Evolutionary conservation across 495 filamentous ascomycete species (phyloP).

Genomic region (Venustampulla echinocandica): DNA sequence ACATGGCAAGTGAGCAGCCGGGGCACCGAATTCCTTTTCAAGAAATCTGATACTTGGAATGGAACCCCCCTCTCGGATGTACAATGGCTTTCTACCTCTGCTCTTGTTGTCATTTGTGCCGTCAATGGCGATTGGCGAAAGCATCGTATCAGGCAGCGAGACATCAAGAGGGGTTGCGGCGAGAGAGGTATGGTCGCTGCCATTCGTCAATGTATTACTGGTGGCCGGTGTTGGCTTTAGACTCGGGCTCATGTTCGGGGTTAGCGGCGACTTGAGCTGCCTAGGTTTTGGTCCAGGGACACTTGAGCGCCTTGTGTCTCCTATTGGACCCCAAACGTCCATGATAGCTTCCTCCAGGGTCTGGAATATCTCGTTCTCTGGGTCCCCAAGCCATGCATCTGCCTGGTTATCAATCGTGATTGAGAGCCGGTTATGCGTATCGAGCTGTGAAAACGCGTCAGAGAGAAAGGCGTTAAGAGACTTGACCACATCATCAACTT

Average conservation of each 20-base stretch:
- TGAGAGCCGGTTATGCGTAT: conserved; percentile 69
- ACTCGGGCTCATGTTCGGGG: conserved; percentile 32
- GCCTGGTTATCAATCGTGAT: conserved; percentile 85
- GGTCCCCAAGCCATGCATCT: conserved; percentile 93
- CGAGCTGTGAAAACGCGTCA: conserved; percentile 61
- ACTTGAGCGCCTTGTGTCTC: conserved; percentile 23
- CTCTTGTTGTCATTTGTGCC: neutral
- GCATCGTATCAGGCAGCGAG: neutral
- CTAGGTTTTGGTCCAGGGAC: conserved; percentile 20
- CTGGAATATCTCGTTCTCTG: conserved; percentile 80
- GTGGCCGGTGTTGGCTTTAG: conserved; percentile 39
- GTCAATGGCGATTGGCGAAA: neutral
- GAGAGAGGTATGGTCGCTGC: conserved; percentile 28
- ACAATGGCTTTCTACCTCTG: conserved; percentile 54
- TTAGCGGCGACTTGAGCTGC: conserved; percentile 25
- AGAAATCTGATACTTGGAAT: conserved; percentile 90
- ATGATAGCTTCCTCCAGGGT: conserved; percentile 82
- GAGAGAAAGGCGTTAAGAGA: conserved; percentile 57
- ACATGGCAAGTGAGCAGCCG: conserved; percentile 88
- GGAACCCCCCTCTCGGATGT: conserved; percentile 90
- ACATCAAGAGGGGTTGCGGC: conserved; percentile 15
- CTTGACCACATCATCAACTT: conserved; percentile 61
- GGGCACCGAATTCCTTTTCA: conserved; percentile 88
- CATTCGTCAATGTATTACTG: conserved; percentile 49
- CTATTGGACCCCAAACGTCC: conserved; percentile 61